These are phyloP conservation scores for Moesziomyces sp. DNA, from an alignment of 1,284 basidiomycete species.

Conservation along the genomic window DNA sequence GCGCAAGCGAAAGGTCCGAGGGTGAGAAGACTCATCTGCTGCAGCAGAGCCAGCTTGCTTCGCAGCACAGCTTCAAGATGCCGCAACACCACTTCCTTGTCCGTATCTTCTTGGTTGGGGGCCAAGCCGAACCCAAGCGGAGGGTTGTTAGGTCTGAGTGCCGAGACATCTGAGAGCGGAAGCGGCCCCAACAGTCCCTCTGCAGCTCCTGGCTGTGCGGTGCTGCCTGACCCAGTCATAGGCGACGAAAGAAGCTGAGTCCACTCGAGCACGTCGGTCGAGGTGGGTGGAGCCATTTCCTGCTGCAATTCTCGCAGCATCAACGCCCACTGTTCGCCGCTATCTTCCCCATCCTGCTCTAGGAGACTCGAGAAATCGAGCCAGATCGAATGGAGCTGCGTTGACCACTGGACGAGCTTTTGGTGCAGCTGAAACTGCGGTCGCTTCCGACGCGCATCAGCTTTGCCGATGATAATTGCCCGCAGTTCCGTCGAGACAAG, in stretches of 20 bases:
- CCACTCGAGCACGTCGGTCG: conserved; percentile 30
- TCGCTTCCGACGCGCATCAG: conserved; percentile 1
- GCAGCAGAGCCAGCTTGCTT: conserved; percentile 17
- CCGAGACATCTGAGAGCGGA: neutral
- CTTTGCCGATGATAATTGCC: neutral
- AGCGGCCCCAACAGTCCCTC: neutral
- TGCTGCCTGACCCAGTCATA: too few relatives aligned
- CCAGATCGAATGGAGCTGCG: conserved; percentile 3
- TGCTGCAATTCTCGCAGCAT: conserved; percentile 11
- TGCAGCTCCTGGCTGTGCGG: neutral
- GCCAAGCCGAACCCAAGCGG: neutral
- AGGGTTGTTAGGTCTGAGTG: neutral
- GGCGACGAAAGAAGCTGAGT: conserved; percentile 5
- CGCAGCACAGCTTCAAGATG: neutral
- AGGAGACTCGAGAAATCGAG: neutral
- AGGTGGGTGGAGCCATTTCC: conserved; percentile 1
- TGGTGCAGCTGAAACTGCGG: conserved; percentile 4
- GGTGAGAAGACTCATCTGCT: conserved; percentile 21
- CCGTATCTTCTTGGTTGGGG: neutral
- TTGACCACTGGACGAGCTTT: conserved; percentile 24
- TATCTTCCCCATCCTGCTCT: neutral
- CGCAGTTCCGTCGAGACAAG: conserved; percentile 24
- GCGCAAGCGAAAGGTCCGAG: neutral
- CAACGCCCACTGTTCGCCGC: neutral
- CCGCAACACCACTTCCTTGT: neutral